Percentiles rank a stretch among this genome's conserved stretches.
phyloP scores from a whole-genome alignment of 805 yeast genomes.

The Metschnikowia cubensis region DNA sequence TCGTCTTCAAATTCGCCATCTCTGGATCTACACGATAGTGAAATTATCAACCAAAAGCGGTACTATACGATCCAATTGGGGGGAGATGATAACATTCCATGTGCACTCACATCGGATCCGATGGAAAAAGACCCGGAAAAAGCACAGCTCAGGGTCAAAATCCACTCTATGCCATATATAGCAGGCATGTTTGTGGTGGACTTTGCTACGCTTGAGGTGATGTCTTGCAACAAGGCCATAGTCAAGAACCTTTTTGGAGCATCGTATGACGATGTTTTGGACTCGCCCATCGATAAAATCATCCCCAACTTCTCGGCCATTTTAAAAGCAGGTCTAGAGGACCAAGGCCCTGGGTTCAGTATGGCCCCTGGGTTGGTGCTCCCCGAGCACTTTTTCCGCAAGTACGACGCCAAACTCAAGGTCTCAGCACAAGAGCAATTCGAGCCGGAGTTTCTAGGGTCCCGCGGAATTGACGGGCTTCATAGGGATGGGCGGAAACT shows the following conservation, averaged over 20 bases:
- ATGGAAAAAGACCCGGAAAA: slow-evolving; percentile 44
- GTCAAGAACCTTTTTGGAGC: slow-evolving; percentile 76
- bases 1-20: not conserved
- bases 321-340: slow-evolving; percentile 37
- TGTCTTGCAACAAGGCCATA: slow-evolving; percentile 77
- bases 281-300: slow-evolving; percentile 47
- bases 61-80: slow-evolving; percentile 55
- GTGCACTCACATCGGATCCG: slow-evolving; percentile 66
- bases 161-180: slow-evolving; percentile 78
- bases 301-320: slow-evolving; percentile 60
- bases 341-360: slow-evolving; percentile 19
- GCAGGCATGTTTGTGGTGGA: slow-evolving; percentile 80
- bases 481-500: slow-evolving; percentile 68
- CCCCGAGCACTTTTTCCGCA: slow-evolving; percentile 88
- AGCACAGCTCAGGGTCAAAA: slow-evolving; percentile 51
- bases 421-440: slow-evolving; percentile 25
- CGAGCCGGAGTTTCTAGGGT: slow-evolving; percentile 50
- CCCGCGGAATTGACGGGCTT: slow-evolving; percentile 63
- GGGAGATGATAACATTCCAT: slow-evolving; percentile 54
- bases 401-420: slow-evolving; percentile 46
- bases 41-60: slow-evolving; percentile 49
- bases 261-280: slow-evolving; percentile 42
- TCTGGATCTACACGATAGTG: slow-evolving; percentile 25
- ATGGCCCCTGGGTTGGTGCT: slow-evolving; percentile 66
- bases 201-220: slow-evolving; percentile 43